Evolutionary conservation across 2,329 filamentous ascomycete genomes (phyloP).

Genomic region (Alternaria triticimaculans): DNA sequence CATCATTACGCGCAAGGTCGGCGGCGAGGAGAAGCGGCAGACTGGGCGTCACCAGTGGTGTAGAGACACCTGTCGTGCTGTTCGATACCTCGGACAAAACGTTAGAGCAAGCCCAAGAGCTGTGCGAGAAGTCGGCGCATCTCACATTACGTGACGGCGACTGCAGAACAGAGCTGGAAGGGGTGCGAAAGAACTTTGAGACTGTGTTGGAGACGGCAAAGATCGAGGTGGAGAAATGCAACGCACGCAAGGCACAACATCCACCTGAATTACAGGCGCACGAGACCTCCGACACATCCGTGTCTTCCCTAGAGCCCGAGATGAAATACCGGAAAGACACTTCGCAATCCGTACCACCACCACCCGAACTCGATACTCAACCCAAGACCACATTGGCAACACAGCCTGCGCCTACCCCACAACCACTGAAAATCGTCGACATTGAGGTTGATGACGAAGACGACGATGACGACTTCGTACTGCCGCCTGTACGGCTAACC

Average conservation of each 20-base stretch:
- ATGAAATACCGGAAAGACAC: constrained; percentile 22
- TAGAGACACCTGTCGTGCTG: constrained; percentile 29
- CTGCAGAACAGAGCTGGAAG: constrained; percentile 76
- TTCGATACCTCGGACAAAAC: constrained; percentile 76
- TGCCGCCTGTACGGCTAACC: constrained; percentile 47
- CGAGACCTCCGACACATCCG: constrained; percentile 24
- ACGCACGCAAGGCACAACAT: constrained; percentile 22
- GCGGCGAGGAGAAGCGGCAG: constrained; percentile 22
- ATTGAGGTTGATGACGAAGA: constrained; percentile 49
- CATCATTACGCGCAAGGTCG: constrained; percentile 39
- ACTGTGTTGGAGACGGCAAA: constrained; percentile 68
- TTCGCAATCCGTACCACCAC: constrained; percentile 15
- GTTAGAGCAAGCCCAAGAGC: constrained; percentile 78
- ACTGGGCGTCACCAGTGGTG: constrained; percentile 9
- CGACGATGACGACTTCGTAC: constrained; percentile 42
- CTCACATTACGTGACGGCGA: constrained; percentile 88
- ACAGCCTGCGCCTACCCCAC: not conserved
- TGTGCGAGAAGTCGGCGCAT: constrained; percentile 87
- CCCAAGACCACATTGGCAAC: constrained; percentile 16
- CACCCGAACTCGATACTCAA: constrained; percentile 9
- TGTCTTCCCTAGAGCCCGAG: constrained; percentile 24
- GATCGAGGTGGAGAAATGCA: constrained; percentile 41
- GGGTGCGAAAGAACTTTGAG: constrained; percentile 69
- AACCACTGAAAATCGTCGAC: constrained; percentile 30
- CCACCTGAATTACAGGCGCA: constrained; percentile 17